Evolutionary conservation across 2,329 filamentous ascomycete species (phyloP).

Genomic region (Colletotrichum sp.): DNA sequence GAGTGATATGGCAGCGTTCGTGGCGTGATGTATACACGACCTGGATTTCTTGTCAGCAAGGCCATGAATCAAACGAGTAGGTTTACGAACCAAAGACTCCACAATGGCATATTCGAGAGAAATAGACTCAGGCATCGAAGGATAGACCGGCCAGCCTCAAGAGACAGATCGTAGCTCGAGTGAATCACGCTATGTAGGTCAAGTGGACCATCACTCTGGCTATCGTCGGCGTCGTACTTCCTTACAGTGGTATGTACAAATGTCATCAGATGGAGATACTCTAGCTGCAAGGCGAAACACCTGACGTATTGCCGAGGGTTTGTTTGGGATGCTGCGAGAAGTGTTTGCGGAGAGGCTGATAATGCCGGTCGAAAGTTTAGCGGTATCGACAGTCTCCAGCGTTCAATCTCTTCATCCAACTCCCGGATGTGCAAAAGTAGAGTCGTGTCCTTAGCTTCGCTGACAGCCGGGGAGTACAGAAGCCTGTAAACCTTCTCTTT

Average conservation of each 20-base stretch:
- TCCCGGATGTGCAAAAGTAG: slow-evolving; percentile 28
- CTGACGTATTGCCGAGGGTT: not conserved
- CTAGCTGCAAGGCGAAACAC: slow-evolving; percentile 19
- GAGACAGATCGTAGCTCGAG: slow-evolving; percentile 25
- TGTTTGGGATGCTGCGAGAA: not conserved
- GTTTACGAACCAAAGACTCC: not conserved
- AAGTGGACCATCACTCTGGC: not conserved
- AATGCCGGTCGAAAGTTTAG: slow-evolving; percentile 3
- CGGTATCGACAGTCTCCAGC: slow-evolving; percentile 32
- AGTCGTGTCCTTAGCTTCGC: not conserved
- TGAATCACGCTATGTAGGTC: slow-evolving; percentile 26
- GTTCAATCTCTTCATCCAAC: slow-evolving; percentile 34
- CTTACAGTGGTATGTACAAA: slow-evolving; percentile 24
- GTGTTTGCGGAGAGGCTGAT: not conserved
- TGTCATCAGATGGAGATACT: slow-evolving; percentile 23
- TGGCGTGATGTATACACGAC: slow-evolving; percentile 11
- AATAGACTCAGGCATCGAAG: not conserved
- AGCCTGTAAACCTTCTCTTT: not conserved
- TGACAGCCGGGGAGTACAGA: not conserved
- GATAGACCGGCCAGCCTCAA: slow-evolving; percentile 26
- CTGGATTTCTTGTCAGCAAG: not conserved
- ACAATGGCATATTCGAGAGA: not conserved
- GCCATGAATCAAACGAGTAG: no score
- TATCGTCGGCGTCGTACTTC: slow-evolving; percentile 16
- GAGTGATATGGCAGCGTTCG: slow-evolving; percentile 19